Base-by-base conservation (phyloP, 495 filamentous ascomycete genomes). In the Chaetomium tenue region DNA sequence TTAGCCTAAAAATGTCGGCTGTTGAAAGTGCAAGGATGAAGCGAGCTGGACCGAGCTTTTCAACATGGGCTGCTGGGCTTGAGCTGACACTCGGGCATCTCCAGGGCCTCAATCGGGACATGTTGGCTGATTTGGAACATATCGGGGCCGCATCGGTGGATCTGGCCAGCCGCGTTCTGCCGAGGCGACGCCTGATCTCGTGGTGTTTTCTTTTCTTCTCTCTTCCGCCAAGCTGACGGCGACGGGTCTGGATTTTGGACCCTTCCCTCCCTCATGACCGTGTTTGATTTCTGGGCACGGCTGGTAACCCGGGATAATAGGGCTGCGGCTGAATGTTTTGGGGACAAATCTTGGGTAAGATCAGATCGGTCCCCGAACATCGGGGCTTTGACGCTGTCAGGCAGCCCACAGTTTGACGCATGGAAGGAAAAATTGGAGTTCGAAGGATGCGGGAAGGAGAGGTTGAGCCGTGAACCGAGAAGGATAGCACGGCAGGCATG, bases 1-100 rank as follows among this genome's bases (percentile, higher is more conserved):
- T 70, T 68, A 70, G 70, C 62, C 70, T 70, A 66, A 70, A 70
- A 16, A 40, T 9, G 13, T 33, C 57, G 40, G 48, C 55, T 59
- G 39, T 61, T 66, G 63, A 20, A 12, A 37, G 33, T 7, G 9
- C 33, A 37, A 58, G 3, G 9, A 51, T 60, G 48, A 33, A 22
- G 40, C 23, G 40, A 16, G 42, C 44, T 47, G 22, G 33, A 37
- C 33, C 33, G 33, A 37, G 33, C 33, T 5, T 12, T n/a, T n/a
- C n/a, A n/a, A n/a, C n/a, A n/a, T n/a, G n/a, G 5, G 6, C 5
- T 1, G 33, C 33, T 8, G 6, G 9, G 33, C 33, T 37, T 12
- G 33, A 37, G 9, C 33, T 37, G 28, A 30, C 33, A 37, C 33
- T 23, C 42, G 44, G 42, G 37, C 42, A 48, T 48, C 44, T 22